phyloP scores from a whole-genome alignment of 352 stramenopile species.

The Poterioochromonas sp. region DNA sequence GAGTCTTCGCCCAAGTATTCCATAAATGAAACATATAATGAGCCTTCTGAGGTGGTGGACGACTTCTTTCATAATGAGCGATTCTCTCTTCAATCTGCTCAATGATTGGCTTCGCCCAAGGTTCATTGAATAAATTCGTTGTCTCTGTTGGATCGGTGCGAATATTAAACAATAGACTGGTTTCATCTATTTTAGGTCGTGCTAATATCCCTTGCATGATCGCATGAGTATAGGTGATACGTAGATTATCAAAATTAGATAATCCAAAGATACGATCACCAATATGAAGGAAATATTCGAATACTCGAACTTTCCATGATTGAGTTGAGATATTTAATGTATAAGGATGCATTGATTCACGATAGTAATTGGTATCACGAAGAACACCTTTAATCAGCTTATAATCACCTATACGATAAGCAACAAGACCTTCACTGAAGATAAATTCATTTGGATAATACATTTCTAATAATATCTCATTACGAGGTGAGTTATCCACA shows the following conservation, averaged over 20 bases:
- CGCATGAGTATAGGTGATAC: neutral
- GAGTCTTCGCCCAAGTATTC: neutral
- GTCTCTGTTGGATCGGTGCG: neutral
- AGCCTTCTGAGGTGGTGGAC: neutral
- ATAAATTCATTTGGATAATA: neutral
- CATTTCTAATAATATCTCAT: conserved; percentile 17
- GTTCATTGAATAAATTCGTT: neutral
- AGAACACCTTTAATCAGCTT: conserved; percentile 12
- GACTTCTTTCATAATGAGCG: neutral
- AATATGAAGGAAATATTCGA: neutral
- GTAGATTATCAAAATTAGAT: neutral
- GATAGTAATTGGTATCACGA: neutral
- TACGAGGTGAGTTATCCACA: neutral
- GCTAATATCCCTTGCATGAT: neutral
- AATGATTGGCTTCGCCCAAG: neutral
- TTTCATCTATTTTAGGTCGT: neutral
- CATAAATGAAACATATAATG: neutral
- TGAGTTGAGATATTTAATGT: neutral
- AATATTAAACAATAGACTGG: neutral
- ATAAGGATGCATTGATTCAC: neutral
- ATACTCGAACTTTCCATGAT: neutral
- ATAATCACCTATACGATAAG: neutral
- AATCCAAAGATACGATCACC: neutral
- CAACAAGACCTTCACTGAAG: neutral
- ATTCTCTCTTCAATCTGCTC: neutral